phyloP scores from a whole-genome alignment of 176 grass and related monocot genomes.

The Puya raimondii region DNA sequence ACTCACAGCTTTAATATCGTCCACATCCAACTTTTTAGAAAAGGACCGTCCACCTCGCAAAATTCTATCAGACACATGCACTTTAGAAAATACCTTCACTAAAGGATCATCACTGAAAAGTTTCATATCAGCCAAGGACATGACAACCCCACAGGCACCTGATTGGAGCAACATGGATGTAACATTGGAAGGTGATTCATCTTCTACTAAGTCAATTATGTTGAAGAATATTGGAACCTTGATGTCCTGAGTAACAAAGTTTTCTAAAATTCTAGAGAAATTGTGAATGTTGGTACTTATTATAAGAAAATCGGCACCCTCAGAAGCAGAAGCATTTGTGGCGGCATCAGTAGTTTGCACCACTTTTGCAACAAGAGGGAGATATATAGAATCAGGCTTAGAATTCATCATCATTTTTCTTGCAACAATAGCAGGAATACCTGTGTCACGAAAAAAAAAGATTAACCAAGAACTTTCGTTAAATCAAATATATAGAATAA shows the following conservation, averaged over 20 bases:
- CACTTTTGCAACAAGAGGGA: conserved; percentile 81
- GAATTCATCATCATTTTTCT: conserved; percentile 99
- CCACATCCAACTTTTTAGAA: conserved; percentile 25
- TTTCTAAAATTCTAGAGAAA: conserved; percentile 22
- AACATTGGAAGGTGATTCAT: conserved; percentile 37
- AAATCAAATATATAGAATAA: not conserved
- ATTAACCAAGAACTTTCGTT: not conserved
- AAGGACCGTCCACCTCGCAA: conserved; percentile 35
- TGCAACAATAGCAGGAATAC: conserved; percentile 85
- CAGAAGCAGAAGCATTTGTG: conserved; percentile 61
- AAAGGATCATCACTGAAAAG: conserved; percentile 44
- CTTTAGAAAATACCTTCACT: conserved; percentile 40
- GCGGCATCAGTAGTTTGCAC: conserved; percentile 51
- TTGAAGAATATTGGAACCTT: conserved; percentile 83
- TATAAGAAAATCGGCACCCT: conserved; percentile 96
- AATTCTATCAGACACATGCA: conserved; percentile 19
- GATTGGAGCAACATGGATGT: conserved; percentile 62
- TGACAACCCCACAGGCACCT: conserved; percentile 69
- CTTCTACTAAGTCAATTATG: conserved; percentile 24
- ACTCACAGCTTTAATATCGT: conserved; percentile 35
- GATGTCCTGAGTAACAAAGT: conserved; percentile 36
- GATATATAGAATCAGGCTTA: conserved; percentile 84
- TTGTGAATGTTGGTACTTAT: conserved; percentile 28
- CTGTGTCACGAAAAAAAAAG: conserved; percentile 35
- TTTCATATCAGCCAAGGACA: conserved; percentile 47